phyloP scores from a whole-genome alignment of 352 stramenopile species.

The Vaucheria bursata region DNA sequence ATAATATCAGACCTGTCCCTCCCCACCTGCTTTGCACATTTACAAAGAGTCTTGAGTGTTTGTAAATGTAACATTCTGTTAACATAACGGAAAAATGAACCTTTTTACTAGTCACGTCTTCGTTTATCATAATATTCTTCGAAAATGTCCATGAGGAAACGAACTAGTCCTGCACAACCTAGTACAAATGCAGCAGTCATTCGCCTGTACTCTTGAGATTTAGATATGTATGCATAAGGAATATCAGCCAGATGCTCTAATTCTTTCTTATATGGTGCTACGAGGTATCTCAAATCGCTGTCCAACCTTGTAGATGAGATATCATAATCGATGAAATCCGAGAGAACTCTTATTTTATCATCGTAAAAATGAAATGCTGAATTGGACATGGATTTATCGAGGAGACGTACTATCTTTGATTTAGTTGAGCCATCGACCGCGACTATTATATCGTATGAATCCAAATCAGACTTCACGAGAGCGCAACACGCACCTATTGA shows the following conservation, averaged over 20 bases:
- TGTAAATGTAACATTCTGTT: too few species aligned
- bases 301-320: neutral
- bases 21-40: too few species aligned
- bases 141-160: neutral
- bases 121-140: neutral
- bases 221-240: neutral
- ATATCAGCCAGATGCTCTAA: neutral
- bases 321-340: constrained; percentile 12
- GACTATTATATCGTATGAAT: constrained; percentile 7
- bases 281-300: neutral
- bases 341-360: neutral
- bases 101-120: too few species aligned
- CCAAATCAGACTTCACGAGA: neutral
- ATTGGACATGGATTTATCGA: neutral
- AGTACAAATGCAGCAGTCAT: constrained; percentile 11
- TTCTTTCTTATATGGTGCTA: neutral
- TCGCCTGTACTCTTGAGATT: neutral
- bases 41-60: too few species aligned
- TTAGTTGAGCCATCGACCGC: neutral
- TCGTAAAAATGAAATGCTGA: constrained; percentile 1
- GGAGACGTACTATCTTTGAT: neutral
- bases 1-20: too few species aligned
- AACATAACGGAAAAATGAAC: too few species aligned
- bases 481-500: neutral
- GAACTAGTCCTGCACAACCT: neutral